Base-by-base conservation (phyloP, 202 grass and related monocot genomes). In the Bolboschoenoplectus hybrid region DNA sequence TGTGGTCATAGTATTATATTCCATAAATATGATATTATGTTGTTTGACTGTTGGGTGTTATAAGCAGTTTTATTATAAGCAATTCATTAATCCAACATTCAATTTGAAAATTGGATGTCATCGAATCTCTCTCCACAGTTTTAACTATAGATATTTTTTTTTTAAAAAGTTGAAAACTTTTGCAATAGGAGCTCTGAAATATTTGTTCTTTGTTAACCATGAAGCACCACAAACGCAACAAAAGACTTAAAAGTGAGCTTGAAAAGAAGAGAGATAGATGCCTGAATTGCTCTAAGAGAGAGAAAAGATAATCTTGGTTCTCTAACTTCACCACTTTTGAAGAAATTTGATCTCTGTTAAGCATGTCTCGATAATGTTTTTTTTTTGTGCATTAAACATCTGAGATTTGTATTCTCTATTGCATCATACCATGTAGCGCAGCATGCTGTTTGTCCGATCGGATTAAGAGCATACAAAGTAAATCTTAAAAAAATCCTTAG, bases 191-290 rank as follows among this genome's bases (percentile, higher is more conserved):
- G 14, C 40, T 43, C 40, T 46, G 39, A 46, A 45, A 71, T 19
- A 43, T 45, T 71, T 14, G 67, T 71, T 40, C 67, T 8, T 2
- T 71, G 40, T 8, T 38, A 32, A 36, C 63, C 63, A 36, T 14
- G 8, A 56, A 55, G 6, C 26, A 78, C 50, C 50, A 56, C 50
- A 74, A 74, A 38, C 32, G 74, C 50, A 56, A 53, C 64, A 83
- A 83, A 83, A 83, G 64, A 38, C 41, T 51, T 67, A 11, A 83
- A 26, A 69, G 19, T 34, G 34, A 45, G 46, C 80, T 65, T 67
- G 80, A 52, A 82, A 82, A 82, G 61, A 82, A 82, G 43, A 83
- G 60, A 67, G 44, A 52, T 35, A 67, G 12, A 67, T 49, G 44
- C 61, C 6, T 68, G 45, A 51, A 53, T 78, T 56, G 43, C 34